phyloP scores from a whole-genome alignment of 164 flowering plant genomes.

The Vitis amurensis region DNA sequence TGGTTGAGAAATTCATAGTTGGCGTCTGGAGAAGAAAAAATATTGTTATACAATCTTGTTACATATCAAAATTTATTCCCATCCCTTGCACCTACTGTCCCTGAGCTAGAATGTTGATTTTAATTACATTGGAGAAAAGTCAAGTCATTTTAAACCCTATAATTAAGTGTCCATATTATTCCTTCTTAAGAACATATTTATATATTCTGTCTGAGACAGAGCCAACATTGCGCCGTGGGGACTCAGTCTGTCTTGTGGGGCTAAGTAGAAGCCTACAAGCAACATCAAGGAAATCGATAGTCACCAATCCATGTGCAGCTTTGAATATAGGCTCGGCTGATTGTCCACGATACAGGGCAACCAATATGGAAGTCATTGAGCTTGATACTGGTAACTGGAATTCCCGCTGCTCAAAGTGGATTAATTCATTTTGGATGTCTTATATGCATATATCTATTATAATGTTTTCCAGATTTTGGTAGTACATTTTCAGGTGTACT shows the following conservation, averaged over 20 bases:
- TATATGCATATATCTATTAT: background rate
- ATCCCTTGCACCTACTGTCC: no score
- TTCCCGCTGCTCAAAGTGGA: background rate
- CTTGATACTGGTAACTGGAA: constrained; percentile 73
- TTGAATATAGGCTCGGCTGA: constrained; percentile 90
- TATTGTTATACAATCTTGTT: no score
- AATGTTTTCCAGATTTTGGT: constrained; percentile 76
- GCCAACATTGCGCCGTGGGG: constrained; percentile 86
- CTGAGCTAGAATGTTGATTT: no score
- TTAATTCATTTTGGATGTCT: background rate
- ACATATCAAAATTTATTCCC: no score
- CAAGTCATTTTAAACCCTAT: no score
- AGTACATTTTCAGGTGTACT: constrained; percentile 90
- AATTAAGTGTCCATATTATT: no score
- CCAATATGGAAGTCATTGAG: constrained; percentile 96
- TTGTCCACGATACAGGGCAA: constrained; percentile 91
- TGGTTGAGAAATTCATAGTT: no score
- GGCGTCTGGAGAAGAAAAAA: no score
- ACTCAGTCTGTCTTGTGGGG: constrained; percentile 88
- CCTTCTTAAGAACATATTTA: background rate
- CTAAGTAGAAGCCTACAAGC: constrained; percentile 89
- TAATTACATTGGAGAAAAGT: no score
- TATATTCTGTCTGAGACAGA: constrained; percentile 40
- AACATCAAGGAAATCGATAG: constrained; percentile 91
- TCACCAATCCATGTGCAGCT: constrained; percentile 92